Percentiles rank a stretch among this genome's conserved stretches.
These are phyloP conservation scores for Porphyrellus cyaneotinctus DNA, from an alignment of 768 basidiomycete genomes.

Conservation along the genomic window DNA sequence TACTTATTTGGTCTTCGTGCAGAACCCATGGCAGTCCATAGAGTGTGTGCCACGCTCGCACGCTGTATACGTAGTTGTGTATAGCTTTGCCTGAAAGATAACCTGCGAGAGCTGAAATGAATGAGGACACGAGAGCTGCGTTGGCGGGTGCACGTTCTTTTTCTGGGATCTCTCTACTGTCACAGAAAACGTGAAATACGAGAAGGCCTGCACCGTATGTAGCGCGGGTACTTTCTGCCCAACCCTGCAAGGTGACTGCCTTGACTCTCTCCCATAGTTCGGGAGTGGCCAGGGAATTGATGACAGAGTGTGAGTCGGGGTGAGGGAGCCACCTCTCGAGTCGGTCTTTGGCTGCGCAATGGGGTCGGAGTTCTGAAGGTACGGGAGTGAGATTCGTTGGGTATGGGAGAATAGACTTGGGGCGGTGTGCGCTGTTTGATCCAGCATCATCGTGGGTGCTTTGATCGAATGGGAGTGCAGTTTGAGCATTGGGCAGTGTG, in stretches of 20 bases:
- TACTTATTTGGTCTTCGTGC: neutral
- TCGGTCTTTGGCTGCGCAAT: slow-evolving; percentile 1
- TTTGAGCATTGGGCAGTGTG: no score
- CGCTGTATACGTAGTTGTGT: neutral
- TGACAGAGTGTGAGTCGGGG: no score
- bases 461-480: no score
- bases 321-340: neutral
- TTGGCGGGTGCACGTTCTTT: neutral
- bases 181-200: neutral
- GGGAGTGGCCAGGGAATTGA: neutral
- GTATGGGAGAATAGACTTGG: neutral
- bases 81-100: neutral
- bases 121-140: fast-evolving
- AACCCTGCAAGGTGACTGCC: neutral
- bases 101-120: neutral
- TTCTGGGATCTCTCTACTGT: neutral
- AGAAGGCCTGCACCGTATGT: neutral
- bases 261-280: neutral
- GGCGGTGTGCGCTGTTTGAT: neutral
- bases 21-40: neutral
- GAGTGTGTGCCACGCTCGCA: neutral
- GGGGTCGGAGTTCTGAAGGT: no score
- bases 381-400: neutral
- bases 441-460: no score
- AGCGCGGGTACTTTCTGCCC: neutral